Evolutionary conservation across 2,329 filamentous ascomycete species (phyloP).

Genomic region (Exophiala alcalophila): DNA sequence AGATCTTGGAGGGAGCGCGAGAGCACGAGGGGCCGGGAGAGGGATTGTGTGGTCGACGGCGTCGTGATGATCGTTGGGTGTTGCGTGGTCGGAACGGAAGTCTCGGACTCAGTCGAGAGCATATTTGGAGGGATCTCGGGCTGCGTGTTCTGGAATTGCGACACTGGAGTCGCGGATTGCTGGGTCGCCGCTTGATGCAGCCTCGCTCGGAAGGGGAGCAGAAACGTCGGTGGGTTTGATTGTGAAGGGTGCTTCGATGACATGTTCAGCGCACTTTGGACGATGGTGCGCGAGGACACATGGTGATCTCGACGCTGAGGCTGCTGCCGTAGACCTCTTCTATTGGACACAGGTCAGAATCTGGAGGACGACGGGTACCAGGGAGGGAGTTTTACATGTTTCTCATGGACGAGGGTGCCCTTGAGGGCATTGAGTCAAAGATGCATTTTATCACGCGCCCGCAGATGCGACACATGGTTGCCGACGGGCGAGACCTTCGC

Average conservation of each 20-base stretch:
- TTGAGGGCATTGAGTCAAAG: slow-evolving; percentile 31
- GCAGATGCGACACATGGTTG: slow-evolving; percentile 32
- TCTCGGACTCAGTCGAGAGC: slow-evolving; percentile 23
- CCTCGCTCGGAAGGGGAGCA: slow-evolving; percentile 39
- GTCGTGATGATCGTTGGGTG: slow-evolving; percentile 19
- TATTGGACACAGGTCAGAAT: not conserved
- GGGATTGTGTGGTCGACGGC: slow-evolving; percentile 29
- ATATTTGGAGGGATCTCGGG: slow-evolving; percentile 34
- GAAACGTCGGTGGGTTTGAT: slow-evolving; percentile 25
- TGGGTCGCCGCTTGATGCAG: slow-evolving; percentile 38
- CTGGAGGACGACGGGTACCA: not conserved
- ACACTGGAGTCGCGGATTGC: slow-evolving; percentile 19
- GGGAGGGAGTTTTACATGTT: slow-evolving; percentile 3
- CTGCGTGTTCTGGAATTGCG: slow-evolving; percentile 34
- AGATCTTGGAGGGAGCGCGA: slow-evolving; percentile 41
- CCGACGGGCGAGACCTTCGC: too few species aligned
- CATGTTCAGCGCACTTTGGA: slow-evolving; percentile 22
- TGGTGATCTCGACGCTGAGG: slow-evolving; percentile 19
- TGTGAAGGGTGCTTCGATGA: slow-evolving; percentile 6
- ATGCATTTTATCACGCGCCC: slow-evolving; percentile 31
- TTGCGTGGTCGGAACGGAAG: slow-evolving; percentile 17
- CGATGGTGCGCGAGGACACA: slow-evolving; percentile 19
- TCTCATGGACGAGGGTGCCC: slow-evolving; percentile 12
- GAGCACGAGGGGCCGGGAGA: slow-evolving; percentile 38
- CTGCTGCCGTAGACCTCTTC: slow-evolving; percentile 9